These are phyloP conservation scores for Beta macrorhiza DNA, from an alignment of 179 eudicot genomes.

Conservation along the genomic window DNA sequence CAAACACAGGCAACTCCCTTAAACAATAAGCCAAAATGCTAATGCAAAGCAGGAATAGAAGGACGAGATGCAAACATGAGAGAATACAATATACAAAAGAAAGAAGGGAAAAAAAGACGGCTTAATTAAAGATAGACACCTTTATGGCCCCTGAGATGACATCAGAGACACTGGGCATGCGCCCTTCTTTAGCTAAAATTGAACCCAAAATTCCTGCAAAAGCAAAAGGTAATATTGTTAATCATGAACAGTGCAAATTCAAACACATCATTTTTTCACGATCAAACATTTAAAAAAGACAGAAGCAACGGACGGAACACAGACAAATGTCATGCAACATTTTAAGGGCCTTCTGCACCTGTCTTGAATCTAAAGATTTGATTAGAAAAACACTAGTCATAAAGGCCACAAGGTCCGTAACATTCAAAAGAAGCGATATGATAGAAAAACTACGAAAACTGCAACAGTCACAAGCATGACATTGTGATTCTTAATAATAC, in stretches of 20 bases:
- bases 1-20: too few relatives aligned
- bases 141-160: conserved; percentile 69
- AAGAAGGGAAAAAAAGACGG: neutral
- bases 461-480: neutral
- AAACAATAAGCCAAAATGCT: too few relatives aligned
- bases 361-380: neutral
- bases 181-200: conserved; percentile 77
- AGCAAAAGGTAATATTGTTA: neutral
- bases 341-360: neutral
- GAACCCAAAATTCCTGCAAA: conserved; percentile 70
- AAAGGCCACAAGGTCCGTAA: neutral
- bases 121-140: conserved; percentile 37
- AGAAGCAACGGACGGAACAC: neutral
- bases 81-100: neutral
- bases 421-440: neutral
- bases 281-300: neutral
- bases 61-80: neutral
- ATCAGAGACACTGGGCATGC: conserved; percentile 64
- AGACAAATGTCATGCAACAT: neutral
- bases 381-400: neutral
- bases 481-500: neutral
- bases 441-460: neutral
- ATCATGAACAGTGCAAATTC: neutral
- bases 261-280: neutral
- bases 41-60: neutral